These are phyloP conservation scores for Stagonosporopsis rhizophila DNA, from an alignment of 2,329 filamentous ascomycete genomes.

Conservation along the genomic window DNA sequence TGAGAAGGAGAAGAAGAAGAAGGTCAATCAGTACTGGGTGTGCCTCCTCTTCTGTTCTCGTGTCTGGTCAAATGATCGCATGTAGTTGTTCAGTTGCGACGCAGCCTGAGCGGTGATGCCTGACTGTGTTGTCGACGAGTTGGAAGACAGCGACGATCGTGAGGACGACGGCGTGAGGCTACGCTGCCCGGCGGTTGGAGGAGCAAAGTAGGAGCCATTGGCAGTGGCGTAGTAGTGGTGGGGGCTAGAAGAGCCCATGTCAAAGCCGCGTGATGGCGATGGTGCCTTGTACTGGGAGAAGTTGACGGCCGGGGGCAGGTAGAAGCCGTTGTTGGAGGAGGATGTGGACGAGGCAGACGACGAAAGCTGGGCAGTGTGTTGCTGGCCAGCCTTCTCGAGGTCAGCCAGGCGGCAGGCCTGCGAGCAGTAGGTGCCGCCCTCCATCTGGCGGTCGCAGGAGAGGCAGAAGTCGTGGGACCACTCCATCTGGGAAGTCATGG, in stretches of 20 bases:
- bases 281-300: constrained; percentile 70
- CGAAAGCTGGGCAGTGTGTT: constrained; percentile 54
- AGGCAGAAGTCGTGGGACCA: constrained; percentile 96
- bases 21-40: constrained; percentile 38
- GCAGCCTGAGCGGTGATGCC: constrained; percentile 77
- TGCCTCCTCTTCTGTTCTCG: constrained; percentile 62
- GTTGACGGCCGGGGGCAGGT: constrained; percentile 77
- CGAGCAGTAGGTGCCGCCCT: constrained; percentile 84
- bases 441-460: constrained; percentile 86
- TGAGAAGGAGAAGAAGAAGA: not conserved
- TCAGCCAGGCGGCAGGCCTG: constrained; percentile 89
- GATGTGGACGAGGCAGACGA: constrained; percentile 61
- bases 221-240: constrained; percentile 46
- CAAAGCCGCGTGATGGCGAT: constrained; percentile 52
- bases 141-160: constrained; percentile 82
- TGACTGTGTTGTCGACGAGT: constrained; percentile 60
- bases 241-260: constrained; percentile 56
- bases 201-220: constrained; percentile 49
- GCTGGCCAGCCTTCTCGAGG: constrained; percentile 70
- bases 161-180: constrained; percentile 71
- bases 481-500: constrained; percentile 56
- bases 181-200: constrained; percentile 40
- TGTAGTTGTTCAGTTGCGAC: constrained; percentile 83
- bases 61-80: constrained; percentile 86
- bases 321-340: constrained; percentile 64